phyloP scores from a whole-genome alignment of 2,329 filamentous ascomycete genomes.

The Davidsoniella virescens region DNA sequence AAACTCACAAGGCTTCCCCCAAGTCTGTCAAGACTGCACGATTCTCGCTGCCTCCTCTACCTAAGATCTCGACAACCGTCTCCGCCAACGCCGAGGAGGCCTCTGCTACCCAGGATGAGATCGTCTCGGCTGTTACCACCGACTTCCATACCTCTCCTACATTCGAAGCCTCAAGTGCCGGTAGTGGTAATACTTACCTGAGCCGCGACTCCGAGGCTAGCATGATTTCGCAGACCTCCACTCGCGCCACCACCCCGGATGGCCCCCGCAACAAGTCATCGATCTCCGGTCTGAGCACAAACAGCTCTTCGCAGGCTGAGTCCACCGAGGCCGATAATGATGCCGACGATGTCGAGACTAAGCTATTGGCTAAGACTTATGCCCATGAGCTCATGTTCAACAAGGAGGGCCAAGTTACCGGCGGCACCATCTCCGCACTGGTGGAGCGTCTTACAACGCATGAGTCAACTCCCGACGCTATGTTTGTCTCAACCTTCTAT shows the following conservation, averaged over 20 bases:
- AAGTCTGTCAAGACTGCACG: slow-evolving; percentile 22
- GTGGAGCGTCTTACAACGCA: slow-evolving; percentile 91
- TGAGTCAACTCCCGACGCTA: slow-evolving; percentile 77
- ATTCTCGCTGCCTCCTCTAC: slow-evolving; percentile 37
- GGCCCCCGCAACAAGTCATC: slow-evolving; percentile 44
- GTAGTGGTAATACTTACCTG: slow-evolving; percentile 61
- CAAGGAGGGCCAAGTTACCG: slow-evolving; percentile 87
- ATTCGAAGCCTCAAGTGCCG: slow-evolving; percentile 57
- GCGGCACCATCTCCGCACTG: slow-evolving; percentile 74
- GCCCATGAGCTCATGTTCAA: slow-evolving; percentile 85
- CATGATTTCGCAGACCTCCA: slow-evolving; percentile 66
- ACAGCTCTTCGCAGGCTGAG: slow-evolving; percentile 35
- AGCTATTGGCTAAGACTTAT: slow-evolving; percentile 79
- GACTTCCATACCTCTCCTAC: slow-evolving; percentile 38
- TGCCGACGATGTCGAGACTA: slow-evolving; percentile 61
- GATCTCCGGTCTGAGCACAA: slow-evolving; percentile 50
- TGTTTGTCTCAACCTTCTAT: slow-evolving; percentile 90
- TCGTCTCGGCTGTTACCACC: slow-evolving; percentile 11
- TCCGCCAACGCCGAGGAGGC: slow-evolving; percentile 32
- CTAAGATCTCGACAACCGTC: slow-evolving; percentile 37
- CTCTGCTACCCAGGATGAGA: slow-evolving; percentile 18
- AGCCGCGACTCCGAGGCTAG: slow-evolving; percentile 72
- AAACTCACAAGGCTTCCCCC: background rate
- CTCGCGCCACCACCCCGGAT: slow-evolving; percentile 76
- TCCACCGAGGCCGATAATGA: slow-evolving; percentile 41